A percentile compares a stretch with the other conserved stretches of the same genome.
phyloP scores from a whole-genome alignment of 345 rosid species.

The Citrus trifoliata region DNA sequence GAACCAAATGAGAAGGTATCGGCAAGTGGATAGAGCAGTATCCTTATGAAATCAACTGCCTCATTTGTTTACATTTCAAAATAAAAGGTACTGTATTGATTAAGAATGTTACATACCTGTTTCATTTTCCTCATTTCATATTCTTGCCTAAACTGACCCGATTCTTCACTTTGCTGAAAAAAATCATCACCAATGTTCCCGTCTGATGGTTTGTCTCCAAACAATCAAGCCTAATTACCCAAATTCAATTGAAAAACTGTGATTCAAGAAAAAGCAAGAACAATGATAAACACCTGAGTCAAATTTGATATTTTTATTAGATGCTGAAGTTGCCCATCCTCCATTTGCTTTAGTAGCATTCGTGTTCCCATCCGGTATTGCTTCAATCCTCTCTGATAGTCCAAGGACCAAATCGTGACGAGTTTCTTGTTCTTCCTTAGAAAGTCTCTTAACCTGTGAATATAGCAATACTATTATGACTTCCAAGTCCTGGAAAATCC shows the following conservation, averaged over 20 bases:
- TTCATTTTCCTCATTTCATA: slow-evolving; percentile 74
- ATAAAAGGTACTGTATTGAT: not conserved
- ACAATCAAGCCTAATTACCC: not conserved
- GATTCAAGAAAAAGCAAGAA: not conserved
- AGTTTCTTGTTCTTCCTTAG: slow-evolving; percentile 55
- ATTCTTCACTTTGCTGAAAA: slow-evolving; percentile 67
- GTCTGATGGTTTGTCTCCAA: slow-evolving; percentile 32
- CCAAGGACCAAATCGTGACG: slow-evolving; percentile 60
- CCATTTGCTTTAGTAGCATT: slow-evolving; percentile 34
- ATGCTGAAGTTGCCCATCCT: slow-evolving; percentile 60
- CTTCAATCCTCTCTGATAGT: slow-evolving; percentile 61
- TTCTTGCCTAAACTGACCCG: slow-evolving; percentile 63
- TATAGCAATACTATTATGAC: not conserved
- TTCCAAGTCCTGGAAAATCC: slow-evolving; percentile 5
- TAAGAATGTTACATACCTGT: slow-evolving; percentile 60
- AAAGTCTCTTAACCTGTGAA: slow-evolving; percentile 68
- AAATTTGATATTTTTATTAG: slow-evolving; percentile 63
- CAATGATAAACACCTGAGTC: slow-evolving; percentile 48
- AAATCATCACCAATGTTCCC: slow-evolving; percentile 44
- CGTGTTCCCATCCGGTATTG: slow-evolving; percentile 57
- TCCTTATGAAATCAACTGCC: not conserved
- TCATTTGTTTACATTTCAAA: not conserved
- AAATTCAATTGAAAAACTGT: slow-evolving; percentile 4
- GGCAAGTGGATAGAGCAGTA: not conserved
- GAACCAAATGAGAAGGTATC: slow-evolving; percentile 5